A percentile compares a stretch with the other conserved stretches of the same genome.
Evolutionary conservation across 176 grass and related monocot species (phyloP).

Genomic region (Zea luxurians): DNA sequence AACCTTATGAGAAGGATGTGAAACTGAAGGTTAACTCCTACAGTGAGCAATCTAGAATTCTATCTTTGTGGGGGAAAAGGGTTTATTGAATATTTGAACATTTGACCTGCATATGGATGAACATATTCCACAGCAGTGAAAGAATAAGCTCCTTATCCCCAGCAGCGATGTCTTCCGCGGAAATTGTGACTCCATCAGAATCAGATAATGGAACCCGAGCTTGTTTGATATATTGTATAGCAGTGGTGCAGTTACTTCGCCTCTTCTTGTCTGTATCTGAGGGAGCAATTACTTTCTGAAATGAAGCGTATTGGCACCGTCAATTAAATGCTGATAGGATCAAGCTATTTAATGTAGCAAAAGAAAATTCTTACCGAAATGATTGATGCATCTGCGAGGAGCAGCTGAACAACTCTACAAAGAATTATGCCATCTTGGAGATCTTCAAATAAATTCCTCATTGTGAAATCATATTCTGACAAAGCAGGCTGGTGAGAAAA

Average conservation of each 20-base stretch:
- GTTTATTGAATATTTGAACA: slow-evolving; percentile 2
- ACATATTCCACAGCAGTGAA: slow-evolving; percentile 60
- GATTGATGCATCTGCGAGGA: slow-evolving; percentile 53
- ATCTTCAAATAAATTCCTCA: slow-evolving; percentile 64
- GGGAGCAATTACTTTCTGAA: slow-evolving; percentile 59
- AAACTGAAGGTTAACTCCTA: slow-evolving; percentile 4
- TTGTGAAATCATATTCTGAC: slow-evolving; percentile 65
- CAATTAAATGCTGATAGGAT: slow-evolving; percentile 27
- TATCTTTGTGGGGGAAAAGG: neutral
- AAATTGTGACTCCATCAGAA: slow-evolving; percentile 54
- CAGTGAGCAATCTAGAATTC: slow-evolving; percentile 19
- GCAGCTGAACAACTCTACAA: slow-evolving; percentile 63
- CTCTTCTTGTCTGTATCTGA: slow-evolving; percentile 64
- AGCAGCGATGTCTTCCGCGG: slow-evolving; percentile 51
- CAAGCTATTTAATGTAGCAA: neutral
- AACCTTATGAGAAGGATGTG: neutral
- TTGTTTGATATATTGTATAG: slow-evolving; percentile 52
- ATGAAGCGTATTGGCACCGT: slow-evolving; percentile 16
- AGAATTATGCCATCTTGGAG: slow-evolving; percentile 67
- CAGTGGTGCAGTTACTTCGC: slow-evolving; percentile 54
- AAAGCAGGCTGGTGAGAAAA: slow-evolving; percentile 48
- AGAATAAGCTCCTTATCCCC: slow-evolving; percentile 67
- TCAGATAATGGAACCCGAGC: slow-evolving; percentile 47
- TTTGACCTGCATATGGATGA: slow-evolving; percentile 55
- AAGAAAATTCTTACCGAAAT: slow-evolving; percentile 42